Percentiles rank a stretch among this genome's conserved stretches.
phyloP scores from a whole-genome alignment of 208 protist genomes.

The Porcisia deanei region DNA sequence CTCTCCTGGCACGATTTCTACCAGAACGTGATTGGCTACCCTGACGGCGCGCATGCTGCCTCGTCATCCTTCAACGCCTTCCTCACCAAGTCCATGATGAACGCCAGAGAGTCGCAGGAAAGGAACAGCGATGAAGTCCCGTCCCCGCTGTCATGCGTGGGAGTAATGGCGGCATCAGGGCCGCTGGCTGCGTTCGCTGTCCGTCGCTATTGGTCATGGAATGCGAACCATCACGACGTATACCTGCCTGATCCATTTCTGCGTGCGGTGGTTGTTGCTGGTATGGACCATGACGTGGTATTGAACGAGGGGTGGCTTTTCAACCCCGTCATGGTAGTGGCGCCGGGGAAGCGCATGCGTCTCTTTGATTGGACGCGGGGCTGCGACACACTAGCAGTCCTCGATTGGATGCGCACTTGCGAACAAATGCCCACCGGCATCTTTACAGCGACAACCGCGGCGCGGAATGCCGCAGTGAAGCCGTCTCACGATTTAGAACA shows the following conservation, averaged over 20 bases:
- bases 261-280: slow-evolving; percentile 18
- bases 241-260: slow-evolving; percentile 30
- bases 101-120: background rate
- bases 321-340: slow-evolving; percentile 11
- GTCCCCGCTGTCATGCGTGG: slow-evolving; percentile 20
- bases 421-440: background rate
- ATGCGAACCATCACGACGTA: slow-evolving; percentile 24
- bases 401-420: slow-evolving; percentile 11
- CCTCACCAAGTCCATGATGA: slow-evolving; percentile 14
- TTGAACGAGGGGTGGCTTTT: slow-evolving; percentile 11
- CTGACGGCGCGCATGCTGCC: slow-evolving; percentile 39
- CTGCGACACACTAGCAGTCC: slow-evolving; percentile 17
- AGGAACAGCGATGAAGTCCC: background rate
- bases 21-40: slow-evolving; percentile 54
- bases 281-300: slow-evolving; percentile 6
- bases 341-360: background rate
- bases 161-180: slow-evolving; percentile 25
- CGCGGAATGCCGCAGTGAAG: slow-evolving; percentile 30
- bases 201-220: slow-evolving; percentile 30
- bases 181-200: slow-evolving; percentile 28
- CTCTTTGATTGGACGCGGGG: slow-evolving; percentile 32
- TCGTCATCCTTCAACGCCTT: slow-evolving; percentile 43
- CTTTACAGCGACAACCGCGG: background rate
- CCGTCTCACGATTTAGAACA: background rate
- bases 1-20: slow-evolving; percentile 58